phyloP scores from a whole-genome alignment of 2,329 filamentous ascomycete genomes.

The Aureobasidium sp. region DNA sequence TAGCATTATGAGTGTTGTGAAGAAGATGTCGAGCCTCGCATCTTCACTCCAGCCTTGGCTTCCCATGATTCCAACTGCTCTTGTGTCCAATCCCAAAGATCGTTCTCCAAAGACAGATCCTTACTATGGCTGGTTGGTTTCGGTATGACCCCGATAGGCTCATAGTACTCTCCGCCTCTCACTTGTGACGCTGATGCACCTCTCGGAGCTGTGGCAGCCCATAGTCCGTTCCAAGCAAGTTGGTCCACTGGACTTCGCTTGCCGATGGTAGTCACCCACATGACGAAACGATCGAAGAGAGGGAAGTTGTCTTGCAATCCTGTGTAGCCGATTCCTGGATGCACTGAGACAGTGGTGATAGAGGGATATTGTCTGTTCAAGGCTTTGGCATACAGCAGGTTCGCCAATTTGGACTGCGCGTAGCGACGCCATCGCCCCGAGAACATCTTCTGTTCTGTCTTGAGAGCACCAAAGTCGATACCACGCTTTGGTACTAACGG shows the following conservation, averaged over 20 bases:
- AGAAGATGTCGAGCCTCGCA: not conserved
- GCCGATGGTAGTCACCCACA: conserved; percentile 20
- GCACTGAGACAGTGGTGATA: conserved; percentile 38
- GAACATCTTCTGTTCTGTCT: conserved; percentile 24
- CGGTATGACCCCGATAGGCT: conserved; percentile 28
- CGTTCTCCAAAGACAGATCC: conserved; percentile 27
- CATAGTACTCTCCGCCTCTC: conserved; percentile 32
- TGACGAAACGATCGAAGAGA: conserved; percentile 34
- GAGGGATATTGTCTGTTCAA: conserved; percentile 41
- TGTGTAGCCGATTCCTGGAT: conserved; percentile 45
- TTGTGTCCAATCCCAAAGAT: conserved; percentile 36
- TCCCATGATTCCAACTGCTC: conserved; percentile 27
- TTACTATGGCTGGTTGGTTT: conserved; percentile 19
- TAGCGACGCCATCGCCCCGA: conserved; percentile 32
- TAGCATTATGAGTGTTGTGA: not conserved
- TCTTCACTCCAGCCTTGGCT: conserved; percentile 2
- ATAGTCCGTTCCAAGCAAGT: conserved; percentile 29
- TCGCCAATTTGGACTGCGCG: conserved; percentile 53
- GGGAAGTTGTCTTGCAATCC: conserved; percentile 34
- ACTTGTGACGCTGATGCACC: conserved; percentile 24
- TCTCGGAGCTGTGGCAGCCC: conserved; percentile 28
- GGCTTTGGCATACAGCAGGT: conserved; percentile 46
- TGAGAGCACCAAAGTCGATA: conserved; percentile 27
- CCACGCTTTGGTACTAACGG: conserved; percentile 23
- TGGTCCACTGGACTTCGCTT: conserved; percentile 24